phyloP scores from a whole-genome alignment of 192 early-diverging fungal species.

The Jimgerdemannia lactiflua region DNA sequence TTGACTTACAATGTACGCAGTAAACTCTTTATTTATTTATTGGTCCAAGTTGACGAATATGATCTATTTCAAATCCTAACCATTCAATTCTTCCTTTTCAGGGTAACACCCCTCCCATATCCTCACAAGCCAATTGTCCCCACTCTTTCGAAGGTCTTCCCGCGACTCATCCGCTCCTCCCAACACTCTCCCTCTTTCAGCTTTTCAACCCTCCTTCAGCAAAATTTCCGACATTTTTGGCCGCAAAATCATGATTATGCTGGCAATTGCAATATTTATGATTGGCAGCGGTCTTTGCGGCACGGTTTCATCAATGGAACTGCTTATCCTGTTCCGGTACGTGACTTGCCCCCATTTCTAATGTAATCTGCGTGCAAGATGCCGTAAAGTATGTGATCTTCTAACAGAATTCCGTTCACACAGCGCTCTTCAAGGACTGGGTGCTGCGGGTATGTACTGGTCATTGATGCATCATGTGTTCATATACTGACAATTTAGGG shows the following conservation, averaged over 20 bases:
- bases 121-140: background rate
- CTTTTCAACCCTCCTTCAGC: conserved; percentile 54
- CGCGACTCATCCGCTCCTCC: background rate
- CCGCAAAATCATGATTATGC: conserved; percentile 67
- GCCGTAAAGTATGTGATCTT: too few relatives aligned
- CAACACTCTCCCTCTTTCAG: background rate
- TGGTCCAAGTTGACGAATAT: background rate
- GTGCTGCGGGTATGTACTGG: conserved; percentile 39
- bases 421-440: conserved; percentile 40
- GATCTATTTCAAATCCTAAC: background rate
- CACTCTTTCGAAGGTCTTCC: background rate
- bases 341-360: too few relatives aligned
- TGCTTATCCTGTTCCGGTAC: background rate
- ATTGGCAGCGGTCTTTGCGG: conserved; percentile 85
- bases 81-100: background rate
- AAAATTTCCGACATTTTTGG: conserved; percentile 90
- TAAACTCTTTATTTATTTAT: background rate
- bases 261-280: conserved; percentile 75
- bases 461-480: background rate
- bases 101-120: background rate
- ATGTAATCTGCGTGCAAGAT: too few relatives aligned
- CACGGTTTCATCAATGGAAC: conserved; percentile 37
- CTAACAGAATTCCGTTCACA: too few relatives aligned
- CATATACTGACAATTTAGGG: background rate
- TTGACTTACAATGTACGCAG: conserved; percentile 4